These are phyloP conservation scores for Penicillium daleae DNA, from an alignment of 495 filamentous ascomycete genomes.

Conservation along the genomic window DNA sequence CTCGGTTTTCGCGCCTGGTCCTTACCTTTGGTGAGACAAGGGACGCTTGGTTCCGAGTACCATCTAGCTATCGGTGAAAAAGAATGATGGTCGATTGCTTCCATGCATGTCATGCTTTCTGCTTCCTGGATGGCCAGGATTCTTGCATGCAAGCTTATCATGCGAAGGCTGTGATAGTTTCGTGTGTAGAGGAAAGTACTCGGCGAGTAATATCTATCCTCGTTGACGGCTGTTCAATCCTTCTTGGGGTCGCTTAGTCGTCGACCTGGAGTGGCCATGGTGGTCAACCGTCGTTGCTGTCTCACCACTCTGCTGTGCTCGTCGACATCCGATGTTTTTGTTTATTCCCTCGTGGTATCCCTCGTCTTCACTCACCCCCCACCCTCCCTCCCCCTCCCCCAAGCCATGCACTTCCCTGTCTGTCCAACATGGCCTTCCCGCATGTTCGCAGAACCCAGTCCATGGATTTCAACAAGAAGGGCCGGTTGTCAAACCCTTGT, in stretches of 20 bases:
- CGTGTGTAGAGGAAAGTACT: not conserved
- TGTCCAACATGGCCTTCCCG: slow-evolving; percentile 20
- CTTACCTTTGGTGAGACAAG: slow-evolving; percentile 30
- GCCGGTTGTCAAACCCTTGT: slow-evolving; percentile 10
- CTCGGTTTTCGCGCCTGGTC: slow-evolving; percentile 12
- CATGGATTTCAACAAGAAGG: slow-evolving; percentile 6
- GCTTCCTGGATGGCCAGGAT: slow-evolving; percentile 4
- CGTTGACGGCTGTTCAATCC: not conserved
- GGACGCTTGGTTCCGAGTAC: slow-evolving; percentile 22
- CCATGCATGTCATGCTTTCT: slow-evolving; percentile 10
- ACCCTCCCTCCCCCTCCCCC: not conserved
- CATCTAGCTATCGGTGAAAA: slow-evolving; percentile 11
- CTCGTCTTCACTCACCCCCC: no score
- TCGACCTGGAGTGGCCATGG: not conserved
- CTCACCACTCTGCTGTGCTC: not conserved
- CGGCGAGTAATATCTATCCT: slow-evolving; percentile 6
- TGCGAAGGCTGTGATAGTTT: not conserved
- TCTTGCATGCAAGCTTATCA: not conserved
- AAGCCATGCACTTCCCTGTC: not conserved
- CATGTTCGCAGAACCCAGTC: slow-evolving; percentile 20
- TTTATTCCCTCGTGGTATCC: slow-evolving; percentile 6
- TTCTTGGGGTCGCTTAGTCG: slow-evolving; percentile 10
- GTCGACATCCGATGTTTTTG: slow-evolving; percentile 15
- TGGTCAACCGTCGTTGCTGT: not conserved
- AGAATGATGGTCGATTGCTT: slow-evolving; percentile 8